Conservation (phyloP, 2,329 filamentous ascomycete species). For the Metarhizium humberi region DNA sequence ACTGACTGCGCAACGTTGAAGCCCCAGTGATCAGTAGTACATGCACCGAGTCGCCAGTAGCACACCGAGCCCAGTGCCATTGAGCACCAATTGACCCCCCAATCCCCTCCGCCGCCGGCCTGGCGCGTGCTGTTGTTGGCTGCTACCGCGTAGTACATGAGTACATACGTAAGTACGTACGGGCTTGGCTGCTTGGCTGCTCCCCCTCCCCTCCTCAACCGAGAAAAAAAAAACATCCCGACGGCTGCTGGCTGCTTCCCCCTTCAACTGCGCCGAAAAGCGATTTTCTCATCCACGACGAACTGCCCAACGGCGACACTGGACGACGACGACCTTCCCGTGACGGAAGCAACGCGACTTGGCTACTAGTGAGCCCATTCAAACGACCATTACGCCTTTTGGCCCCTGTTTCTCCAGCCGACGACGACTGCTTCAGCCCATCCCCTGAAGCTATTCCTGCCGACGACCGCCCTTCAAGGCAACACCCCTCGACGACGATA, state of each 20-base stretch:
- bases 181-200: neutral
- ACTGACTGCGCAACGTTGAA: no score
- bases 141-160: neutral
- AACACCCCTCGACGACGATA: slow-evolving; percentile 22
- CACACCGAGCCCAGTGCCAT: no score
- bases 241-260: neutral
- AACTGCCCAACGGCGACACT: slow-evolving; percentile 4
- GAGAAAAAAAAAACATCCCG: slow-evolving; percentile 3
- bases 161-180: no score
- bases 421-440: slow-evolving; percentile 1
- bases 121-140: neutral
- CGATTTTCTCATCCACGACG: slow-evolving; percentile 3
- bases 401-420: neutral
- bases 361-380: neutral
- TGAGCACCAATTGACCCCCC: no score
- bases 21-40: no score
- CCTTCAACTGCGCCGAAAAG: slow-evolving; percentile 4
- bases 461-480: slow-evolving; percentile 21
- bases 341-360: slow-evolving; percentile 1
- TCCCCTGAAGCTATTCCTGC: slow-evolving; percentile 10
- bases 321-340: neutral
- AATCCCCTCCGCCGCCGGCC: no score
- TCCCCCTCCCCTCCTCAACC: neutral
- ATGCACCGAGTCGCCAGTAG: no score
- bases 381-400: slow-evolving; percentile 7